phyloP scores from a whole-genome alignment of 108 stramenopile species.

The Hondaea fermentalgiana region DNA sequence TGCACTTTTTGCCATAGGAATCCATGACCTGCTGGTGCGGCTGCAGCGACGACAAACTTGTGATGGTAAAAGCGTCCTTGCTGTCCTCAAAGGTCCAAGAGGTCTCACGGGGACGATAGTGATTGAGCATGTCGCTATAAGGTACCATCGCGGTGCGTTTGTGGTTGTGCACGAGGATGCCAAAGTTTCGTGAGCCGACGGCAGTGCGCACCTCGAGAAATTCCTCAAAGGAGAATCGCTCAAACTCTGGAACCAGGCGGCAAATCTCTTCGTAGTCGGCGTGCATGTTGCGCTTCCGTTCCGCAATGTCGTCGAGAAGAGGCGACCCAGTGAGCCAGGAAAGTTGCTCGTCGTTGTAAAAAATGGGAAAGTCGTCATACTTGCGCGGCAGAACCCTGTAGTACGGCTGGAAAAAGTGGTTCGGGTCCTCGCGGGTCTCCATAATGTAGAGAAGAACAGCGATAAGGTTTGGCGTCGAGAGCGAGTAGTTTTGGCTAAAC shows the following conservation, averaged over 20 bases:
- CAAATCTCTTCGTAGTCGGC: slow-evolving; percentile 85
- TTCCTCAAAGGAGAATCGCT: slow-evolving; percentile 62
- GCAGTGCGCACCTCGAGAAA: slow-evolving; percentile 99
- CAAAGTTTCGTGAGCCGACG: slow-evolving; percentile 95
- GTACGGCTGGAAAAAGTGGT: slow-evolving; percentile 92
- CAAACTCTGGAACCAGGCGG: slow-evolving; percentile 63
- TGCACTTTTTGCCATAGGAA: slow-evolving; percentile 99
- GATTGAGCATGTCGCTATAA: slow-evolving; percentile 99
- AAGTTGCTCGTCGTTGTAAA: slow-evolving; percentile 82
- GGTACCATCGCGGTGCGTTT: slow-evolving; percentile 93
- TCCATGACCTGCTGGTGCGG: slow-evolving; percentile 90
- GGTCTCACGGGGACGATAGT: slow-evolving; percentile 91
- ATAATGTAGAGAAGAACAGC: slow-evolving; percentile 85
- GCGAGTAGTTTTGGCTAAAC: slow-evolving; percentile 39
- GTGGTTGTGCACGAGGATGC: slow-evolving; percentile 80
- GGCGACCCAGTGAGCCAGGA: slow-evolving; percentile 69
- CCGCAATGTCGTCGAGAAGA: slow-evolving; percentile 67
- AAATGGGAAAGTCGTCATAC: slow-evolving; percentile 91
- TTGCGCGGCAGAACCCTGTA: slow-evolving; percentile 77
- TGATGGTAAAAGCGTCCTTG: slow-evolving; percentile 89
- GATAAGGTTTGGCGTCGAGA: slow-evolving; percentile 98
- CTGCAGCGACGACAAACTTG: slow-evolving; percentile 47
- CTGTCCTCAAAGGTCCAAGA: slow-evolving; percentile 98
- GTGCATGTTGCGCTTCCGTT: slow-evolving; percentile 69
- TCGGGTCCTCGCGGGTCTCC: slow-evolving; percentile 27